These are phyloP conservation scores for Glycyrrhiza uralensis DNA, from an alignment of 306 rosid species.

Conservation along the genomic window DNA sequence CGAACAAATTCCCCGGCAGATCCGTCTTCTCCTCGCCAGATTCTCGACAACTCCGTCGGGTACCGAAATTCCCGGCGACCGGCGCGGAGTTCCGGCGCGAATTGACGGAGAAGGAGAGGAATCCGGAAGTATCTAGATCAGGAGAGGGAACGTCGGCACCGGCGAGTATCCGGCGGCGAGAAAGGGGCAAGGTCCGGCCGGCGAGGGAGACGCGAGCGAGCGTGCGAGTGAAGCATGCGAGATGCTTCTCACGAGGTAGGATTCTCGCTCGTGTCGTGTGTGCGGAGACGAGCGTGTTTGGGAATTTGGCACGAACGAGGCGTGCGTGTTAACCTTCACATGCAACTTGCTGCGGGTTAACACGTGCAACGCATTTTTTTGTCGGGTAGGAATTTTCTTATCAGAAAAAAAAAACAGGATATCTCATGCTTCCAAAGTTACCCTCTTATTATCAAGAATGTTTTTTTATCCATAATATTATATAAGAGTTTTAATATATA, in stretches of 20 bases:
- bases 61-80: conserved; percentile 44
- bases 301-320: conserved; percentile 62
- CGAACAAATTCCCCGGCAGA: background rate
- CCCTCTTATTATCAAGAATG: too few species aligned
- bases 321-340: conserved; percentile 36
- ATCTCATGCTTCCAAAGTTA: too few species aligned
- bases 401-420: too few species aligned
- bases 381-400: too few species aligned
- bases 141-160: background rate
- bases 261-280: conserved; percentile 79
- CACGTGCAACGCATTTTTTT: background rate
- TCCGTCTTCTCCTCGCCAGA: conserved; percentile 26
- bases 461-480: too few species aligned
- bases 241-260: conserved; percentile 34
- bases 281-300: conserved; percentile 45
- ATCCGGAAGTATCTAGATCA: background rate
- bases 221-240: conserved; percentile 70
- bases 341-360: background rate
- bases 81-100: conserved; percentile 19
- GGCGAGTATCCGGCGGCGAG: conserved; percentile 28
- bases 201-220: conserved; percentile 41
- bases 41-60: background rate
- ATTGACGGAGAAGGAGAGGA: background rate
- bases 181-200: conserved; percentile 37
- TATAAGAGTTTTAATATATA: too few species aligned